Conservation (phyloP, 768 basidiomycete genomes). For the Termitomyces sp. region DNA sequence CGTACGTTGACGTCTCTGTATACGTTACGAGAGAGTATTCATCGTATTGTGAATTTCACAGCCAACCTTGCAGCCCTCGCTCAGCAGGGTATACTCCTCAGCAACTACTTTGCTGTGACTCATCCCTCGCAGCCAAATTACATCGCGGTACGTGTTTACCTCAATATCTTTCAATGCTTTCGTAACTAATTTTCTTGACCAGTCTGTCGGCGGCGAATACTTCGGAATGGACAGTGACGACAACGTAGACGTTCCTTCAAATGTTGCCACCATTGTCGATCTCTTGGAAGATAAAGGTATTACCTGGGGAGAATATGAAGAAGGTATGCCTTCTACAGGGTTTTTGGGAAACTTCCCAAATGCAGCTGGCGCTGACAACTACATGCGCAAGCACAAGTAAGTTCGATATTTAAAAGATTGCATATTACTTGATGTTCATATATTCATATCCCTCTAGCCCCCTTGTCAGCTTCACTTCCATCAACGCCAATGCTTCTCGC, state of each 20-base stretch:
- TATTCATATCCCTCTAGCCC: slow-evolving; percentile 22
- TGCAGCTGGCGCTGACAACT: slow-evolving; percentile 20
- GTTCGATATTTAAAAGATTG: not conserved
- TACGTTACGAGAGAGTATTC: not conserved
- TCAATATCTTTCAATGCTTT: slow-evolving; percentile 18
- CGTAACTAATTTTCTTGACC: not conserved
- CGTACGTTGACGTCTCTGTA: not conserved
- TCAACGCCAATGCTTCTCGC: slow-evolving; percentile 39
- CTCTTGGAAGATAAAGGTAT: slow-evolving; percentile 53
- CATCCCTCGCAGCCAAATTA: slow-evolving; percentile 51
- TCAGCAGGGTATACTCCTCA: not conserved
- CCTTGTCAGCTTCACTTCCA: slow-evolving; percentile 45
- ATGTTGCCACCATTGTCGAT: slow-evolving; percentile 56
- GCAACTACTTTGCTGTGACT: not conserved
- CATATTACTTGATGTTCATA: not conserved
- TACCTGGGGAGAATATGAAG: slow-evolving; percentile 60
- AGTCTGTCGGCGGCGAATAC: slow-evolving; percentile 16
- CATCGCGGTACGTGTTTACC: slow-evolving; percentile 22
- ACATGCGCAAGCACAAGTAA: slow-evolving; percentile 28
- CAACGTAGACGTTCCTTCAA: slow-evolving; percentile 32
- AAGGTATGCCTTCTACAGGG: slow-evolving; percentile 50
- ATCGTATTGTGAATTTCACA: not conserved
- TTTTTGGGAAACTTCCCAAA: slow-evolving; percentile 27
- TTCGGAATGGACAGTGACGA: slow-evolving; percentile 40
- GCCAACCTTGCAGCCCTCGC: not conserved